phyloP scores from a whole-genome alignment of 1,284 basidiomycete species.

The Golubevia sp. region DNA sequence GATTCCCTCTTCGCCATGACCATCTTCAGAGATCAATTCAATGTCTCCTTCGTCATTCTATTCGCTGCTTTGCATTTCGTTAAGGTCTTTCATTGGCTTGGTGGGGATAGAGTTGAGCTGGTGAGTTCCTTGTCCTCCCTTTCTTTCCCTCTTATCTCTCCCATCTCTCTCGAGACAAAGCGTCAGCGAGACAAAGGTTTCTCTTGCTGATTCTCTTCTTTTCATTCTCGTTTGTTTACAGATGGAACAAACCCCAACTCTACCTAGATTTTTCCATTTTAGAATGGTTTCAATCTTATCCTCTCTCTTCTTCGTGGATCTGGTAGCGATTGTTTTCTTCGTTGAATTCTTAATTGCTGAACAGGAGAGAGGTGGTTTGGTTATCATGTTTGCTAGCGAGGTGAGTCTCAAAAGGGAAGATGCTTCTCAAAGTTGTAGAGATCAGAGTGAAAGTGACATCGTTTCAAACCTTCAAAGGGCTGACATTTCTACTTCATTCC shows the following conservation, averaged over 20 bases:
- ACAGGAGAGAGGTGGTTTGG: conserved; percentile 68
- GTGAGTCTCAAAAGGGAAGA: too few species aligned
- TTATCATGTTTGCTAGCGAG: conserved; percentile 91
- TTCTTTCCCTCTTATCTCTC: neutral
- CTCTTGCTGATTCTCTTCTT: neutral
- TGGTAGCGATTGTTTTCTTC: conserved; percentile 75
- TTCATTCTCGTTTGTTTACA: conserved; percentile 55
- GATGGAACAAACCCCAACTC: conserved; percentile 95
- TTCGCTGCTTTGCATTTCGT: conserved; percentile 90
- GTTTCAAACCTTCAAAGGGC: neutral
- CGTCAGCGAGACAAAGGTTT: neutral
- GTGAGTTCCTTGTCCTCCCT: conserved; percentile 65
- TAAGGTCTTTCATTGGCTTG: conserved; percentile 97
- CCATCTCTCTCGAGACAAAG: neutral
- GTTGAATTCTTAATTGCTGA: conserved; percentile 66
- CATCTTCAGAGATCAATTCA: conserved; percentile 82
- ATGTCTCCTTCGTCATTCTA: conserved; percentile 87
- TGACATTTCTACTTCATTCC: too few species aligned
- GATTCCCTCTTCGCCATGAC: conserved; percentile 94
- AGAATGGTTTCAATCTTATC: conserved; percentile 76
- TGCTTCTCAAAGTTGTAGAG: too few species aligned
- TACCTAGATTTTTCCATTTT: conserved; percentile 79
- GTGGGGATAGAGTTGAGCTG: conserved; percentile 92
- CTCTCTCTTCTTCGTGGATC: conserved; percentile 73
- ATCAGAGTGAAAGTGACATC: too few species aligned